Evolutionary conservation across 805 yeast species (phyloP).

Genomic region (Candida broadrunensis): DNA sequence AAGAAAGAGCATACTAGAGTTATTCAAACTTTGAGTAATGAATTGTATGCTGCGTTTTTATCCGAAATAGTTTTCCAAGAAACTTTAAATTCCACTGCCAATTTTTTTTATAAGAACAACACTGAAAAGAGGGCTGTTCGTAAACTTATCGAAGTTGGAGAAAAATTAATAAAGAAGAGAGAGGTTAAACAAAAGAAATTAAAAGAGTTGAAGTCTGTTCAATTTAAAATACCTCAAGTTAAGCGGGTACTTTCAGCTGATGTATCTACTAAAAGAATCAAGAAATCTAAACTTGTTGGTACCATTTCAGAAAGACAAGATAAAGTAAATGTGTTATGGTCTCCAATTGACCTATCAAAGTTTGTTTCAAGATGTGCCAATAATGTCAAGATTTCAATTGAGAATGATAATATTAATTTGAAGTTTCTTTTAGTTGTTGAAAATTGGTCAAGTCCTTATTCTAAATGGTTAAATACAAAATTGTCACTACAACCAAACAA

Average conservation of each 20-base stretch:
- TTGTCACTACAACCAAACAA: constrained; percentile 33
- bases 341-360: constrained; percentile 38
- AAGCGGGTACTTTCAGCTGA: constrained; percentile 15
- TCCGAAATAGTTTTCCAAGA: constrained; percentile 51
- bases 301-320: constrained; percentile 23
- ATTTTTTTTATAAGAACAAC: constrained; percentile 23
- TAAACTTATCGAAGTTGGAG: constrained; percentile 27
- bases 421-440: constrained; percentile 43
- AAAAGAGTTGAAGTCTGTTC: constrained; percentile 24
- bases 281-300: constrained; percentile 2
- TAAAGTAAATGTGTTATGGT: constrained; percentile 44
- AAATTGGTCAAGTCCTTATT: constrained; percentile 45
- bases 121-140: constrained; percentile 29
- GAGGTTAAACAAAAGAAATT: constrained; percentile 28
- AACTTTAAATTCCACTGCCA: constrained; percentile 45
- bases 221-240: constrained; percentile 17
- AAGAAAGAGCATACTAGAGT: constrained; percentile 17
- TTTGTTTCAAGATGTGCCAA: constrained; percentile 28
- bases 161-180: constrained; percentile 17
- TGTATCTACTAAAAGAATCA: constrained; percentile 1
- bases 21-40: constrained; percentile 42
- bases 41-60: constrained; percentile 58
- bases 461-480: constrained; percentile 50
- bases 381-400: constrained; percentile 20
- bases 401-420: constrained; percentile 18